Percentiles rank a stretch among this genome's conserved stretches.
Conservation (phyloP, 202 grass and related monocot genomes). For the Musa balbisiana region DNA sequence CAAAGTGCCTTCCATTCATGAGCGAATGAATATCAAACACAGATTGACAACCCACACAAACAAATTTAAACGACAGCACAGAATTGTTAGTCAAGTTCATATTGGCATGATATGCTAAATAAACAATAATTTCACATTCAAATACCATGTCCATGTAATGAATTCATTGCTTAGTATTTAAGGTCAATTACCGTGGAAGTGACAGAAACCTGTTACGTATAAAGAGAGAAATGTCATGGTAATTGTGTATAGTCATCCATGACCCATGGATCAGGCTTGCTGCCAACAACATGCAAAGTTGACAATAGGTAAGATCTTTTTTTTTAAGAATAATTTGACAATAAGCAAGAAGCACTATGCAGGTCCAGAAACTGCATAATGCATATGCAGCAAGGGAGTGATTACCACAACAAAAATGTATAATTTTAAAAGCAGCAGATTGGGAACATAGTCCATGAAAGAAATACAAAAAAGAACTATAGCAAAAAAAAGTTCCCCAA, state of each 20-base stretch:
- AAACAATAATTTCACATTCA: neutral
- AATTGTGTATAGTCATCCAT: neutral
- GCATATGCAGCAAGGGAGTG: no score
- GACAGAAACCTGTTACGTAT: no score
- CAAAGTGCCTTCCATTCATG: constrained; percentile 40
- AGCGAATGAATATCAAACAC: constrained; percentile 8
- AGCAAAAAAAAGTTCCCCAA: no score
- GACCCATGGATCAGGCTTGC: neutral
- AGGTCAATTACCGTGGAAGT: neutral
- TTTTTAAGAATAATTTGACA: no score
- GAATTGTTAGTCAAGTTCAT: neutral
- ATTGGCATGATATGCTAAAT: neutral
- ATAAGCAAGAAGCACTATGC: no score
- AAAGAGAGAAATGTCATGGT: neutral
- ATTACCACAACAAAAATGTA: no score
- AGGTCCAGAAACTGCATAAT: no score
- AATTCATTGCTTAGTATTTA: neutral
- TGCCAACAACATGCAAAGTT: neutral
- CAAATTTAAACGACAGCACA: neutral
- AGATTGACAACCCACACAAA: neutral
- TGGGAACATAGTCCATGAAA: no score
- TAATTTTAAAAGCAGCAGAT: no score
- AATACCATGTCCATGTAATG: neutral
- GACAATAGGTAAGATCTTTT: neutral
- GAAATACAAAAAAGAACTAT: no score